phyloP scores from a whole-genome alignment of 2,329 filamentous ascomycete genomes.

The Diatrype stigma region DNA sequence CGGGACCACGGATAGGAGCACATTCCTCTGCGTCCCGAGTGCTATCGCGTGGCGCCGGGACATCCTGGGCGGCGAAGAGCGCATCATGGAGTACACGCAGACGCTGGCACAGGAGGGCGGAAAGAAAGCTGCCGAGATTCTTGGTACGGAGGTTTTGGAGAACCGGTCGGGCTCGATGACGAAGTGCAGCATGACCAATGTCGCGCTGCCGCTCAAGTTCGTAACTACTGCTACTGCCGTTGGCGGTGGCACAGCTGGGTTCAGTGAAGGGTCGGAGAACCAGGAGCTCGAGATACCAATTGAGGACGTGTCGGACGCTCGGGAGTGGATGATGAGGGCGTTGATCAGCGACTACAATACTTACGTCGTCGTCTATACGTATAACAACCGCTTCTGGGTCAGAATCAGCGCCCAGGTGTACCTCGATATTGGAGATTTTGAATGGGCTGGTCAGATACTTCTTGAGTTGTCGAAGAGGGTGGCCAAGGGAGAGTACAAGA shows the following conservation, averaged over 20 bases:
- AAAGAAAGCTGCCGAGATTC: constrained; percentile 50
- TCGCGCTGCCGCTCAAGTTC: constrained; percentile 62
- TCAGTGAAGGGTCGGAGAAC: constrained; percentile 15
- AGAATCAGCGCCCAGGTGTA: constrained; percentile 80
- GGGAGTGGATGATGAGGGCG: constrained; percentile 54
- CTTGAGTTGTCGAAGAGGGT: constrained; percentile 43
- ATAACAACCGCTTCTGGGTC: constrained; percentile 62
- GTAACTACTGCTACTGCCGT: constrained; percentile 12
- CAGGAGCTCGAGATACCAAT: constrained; percentile 12
- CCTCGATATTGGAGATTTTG: constrained; percentile 74
- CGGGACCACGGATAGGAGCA: constrained; percentile 68
- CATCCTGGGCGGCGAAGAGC: constrained; percentile 68
- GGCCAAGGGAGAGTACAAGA: constrained; percentile 24
- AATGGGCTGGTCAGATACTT: constrained; percentile 59
- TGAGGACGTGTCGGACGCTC: constrained; percentile 27
- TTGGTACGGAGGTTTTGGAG: constrained; percentile 71
- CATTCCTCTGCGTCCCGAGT: constrained; percentile 68
- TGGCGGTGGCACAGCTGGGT: no score
- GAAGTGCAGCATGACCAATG: constrained; percentile 67
- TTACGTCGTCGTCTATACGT: constrained; percentile 61
- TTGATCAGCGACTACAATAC: constrained; percentile 62
- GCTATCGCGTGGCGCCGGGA: constrained; percentile 67
- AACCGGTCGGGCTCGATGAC: constrained; percentile 59
- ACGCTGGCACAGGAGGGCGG: constrained; percentile 62
- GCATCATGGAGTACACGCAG: constrained; percentile 60